Percentiles rank a stretch among this genome's conserved stretches.
These are phyloP conservation scores for Chaetomium tenue DNA, from an alignment of 495 filamentous ascomycete species.

Conservation along the genomic window DNA sequence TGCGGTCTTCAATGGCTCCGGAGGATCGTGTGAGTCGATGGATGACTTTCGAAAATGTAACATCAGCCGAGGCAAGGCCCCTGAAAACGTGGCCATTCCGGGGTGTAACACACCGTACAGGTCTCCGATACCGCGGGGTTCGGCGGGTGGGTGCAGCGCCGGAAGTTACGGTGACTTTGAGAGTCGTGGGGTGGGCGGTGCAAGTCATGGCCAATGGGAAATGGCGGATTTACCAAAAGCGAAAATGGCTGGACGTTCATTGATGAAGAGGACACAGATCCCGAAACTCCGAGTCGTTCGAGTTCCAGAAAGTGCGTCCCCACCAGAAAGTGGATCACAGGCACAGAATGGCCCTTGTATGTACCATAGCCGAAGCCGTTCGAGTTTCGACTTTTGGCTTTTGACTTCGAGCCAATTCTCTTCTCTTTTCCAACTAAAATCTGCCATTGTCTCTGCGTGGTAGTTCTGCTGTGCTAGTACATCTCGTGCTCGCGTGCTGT, in stretches of 20 bases:
- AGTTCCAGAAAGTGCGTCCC: slow-evolving; percentile 11
- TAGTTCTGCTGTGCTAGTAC: slow-evolving; percentile 5
- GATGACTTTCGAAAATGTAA: neutral
- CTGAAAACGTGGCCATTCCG: neutral
- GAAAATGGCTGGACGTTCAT: slow-evolving; percentile 22
- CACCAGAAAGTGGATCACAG: slow-evolving; percentile 16
- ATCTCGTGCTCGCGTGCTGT: slow-evolving; percentile 5
- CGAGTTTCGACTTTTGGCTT: slow-evolving; percentile 10
- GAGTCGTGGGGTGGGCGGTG: neutral
- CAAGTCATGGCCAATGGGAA: slow-evolving; percentile 23
- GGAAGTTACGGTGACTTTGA: slow-evolving; percentile 21
- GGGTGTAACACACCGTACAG: neutral
- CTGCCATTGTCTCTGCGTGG: slow-evolving; percentile 9
- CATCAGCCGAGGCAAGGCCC: slow-evolving; percentile 15
- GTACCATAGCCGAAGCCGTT: neutral
- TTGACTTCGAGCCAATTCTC: slow-evolving; percentile 9
- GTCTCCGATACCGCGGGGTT: slow-evolving; percentile 25
- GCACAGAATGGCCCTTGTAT: neutral
- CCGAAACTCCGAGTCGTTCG: slow-evolving; percentile 25
- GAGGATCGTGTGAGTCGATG: neutral
- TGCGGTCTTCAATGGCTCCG: neutral
- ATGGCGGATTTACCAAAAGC: slow-evolving; percentile 15
- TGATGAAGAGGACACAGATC: slow-evolving; percentile 22
- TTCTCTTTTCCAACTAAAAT: slow-evolving; percentile 10
- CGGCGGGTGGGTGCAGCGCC: neutral